Conservation (phyloP, 1,139 yeast genomes). For the Taphrina flavorubra region DNA sequence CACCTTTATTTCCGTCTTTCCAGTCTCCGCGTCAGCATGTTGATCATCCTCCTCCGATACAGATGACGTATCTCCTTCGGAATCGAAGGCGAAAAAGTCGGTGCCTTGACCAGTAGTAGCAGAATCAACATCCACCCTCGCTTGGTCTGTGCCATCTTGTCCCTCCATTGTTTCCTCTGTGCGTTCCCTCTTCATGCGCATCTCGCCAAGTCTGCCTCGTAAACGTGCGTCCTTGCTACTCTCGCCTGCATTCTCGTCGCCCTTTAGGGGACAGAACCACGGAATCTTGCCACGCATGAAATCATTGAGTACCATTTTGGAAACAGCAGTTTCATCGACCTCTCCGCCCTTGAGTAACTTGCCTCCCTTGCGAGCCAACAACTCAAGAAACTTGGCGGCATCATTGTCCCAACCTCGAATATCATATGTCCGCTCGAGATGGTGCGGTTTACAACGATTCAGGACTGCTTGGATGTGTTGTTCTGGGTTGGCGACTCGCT, state of each 20-base stretch:
- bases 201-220: slow-evolving; percentile 37
- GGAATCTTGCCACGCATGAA: slow-evolving; percentile 97
- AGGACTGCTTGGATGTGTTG: slow-evolving; percentile 90
- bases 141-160: slow-evolving; percentile 44
- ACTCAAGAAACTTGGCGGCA: slow-evolving; percentile 81
- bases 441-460: slow-evolving; percentile 83
- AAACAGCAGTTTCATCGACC: slow-evolving; percentile 92
- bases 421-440: slow-evolving; percentile 94
- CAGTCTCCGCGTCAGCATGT: not conserved
- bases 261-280: slow-evolving; percentile 95
- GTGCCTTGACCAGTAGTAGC: slow-evolving; percentile 24
- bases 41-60: slow-evolving; percentile 14
- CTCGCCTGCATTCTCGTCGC: slow-evolving; percentile 45
- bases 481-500: slow-evolving; percentile 92
- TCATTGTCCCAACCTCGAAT: slow-evolving; percentile 83
- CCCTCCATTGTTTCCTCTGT: slow-evolving; percentile 45
- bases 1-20: not conserved
- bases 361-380: slow-evolving; percentile 90
- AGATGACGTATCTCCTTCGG: slow-evolving; percentile 21
- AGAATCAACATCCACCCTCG: not conserved
- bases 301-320: slow-evolving; percentile 88
- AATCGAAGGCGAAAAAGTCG: slow-evolving; percentile 26
- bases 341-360: slow-evolving; percentile 95
- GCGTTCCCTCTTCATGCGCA: slow-evolving; percentile 42
- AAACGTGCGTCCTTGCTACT: slow-evolving; percentile 32